Conservation (phyloP, 768 basidiomycete species). For the Candolleomyces eurysporus region DNA sequence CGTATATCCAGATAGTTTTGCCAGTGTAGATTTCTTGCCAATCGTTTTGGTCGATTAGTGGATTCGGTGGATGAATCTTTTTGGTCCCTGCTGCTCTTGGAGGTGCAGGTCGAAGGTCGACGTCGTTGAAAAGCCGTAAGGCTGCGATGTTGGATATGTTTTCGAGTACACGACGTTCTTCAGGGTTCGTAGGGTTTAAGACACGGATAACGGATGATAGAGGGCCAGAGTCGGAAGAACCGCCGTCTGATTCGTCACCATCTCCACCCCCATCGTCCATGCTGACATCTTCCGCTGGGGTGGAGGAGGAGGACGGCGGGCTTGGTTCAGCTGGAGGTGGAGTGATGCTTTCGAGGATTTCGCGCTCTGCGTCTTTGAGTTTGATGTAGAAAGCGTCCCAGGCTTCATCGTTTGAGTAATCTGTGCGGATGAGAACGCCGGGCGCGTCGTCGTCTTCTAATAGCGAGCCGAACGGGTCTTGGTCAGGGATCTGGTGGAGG, state of each 20-base stretch:
- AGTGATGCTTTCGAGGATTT: slow-evolving; percentile 36
- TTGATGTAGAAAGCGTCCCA: slow-evolving; percentile 56
- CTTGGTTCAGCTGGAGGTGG: slow-evolving; percentile 4
- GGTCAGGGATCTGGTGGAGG: slow-evolving; percentile 27
- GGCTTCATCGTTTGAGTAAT: slow-evolving; percentile 64
- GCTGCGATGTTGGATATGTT: slow-evolving; percentile 63
- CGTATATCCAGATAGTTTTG: slow-evolving; percentile 74
- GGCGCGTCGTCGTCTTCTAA: slow-evolving; percentile 45
- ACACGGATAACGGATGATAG: slow-evolving; percentile 46
- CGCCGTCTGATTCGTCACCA: slow-evolving; percentile 32
- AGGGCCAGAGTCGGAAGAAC: slow-evolving; percentile 23
- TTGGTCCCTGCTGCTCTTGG: slow-evolving; percentile 37
- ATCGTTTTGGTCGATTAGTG: slow-evolving; percentile 58
- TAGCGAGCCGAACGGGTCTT: slow-evolving; percentile 52
- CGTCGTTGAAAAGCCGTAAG: slow-evolving; percentile 70
- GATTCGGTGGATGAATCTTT: slow-evolving; percentile 46
- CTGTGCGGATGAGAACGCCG: slow-evolving; percentile 71
- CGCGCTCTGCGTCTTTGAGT: slow-evolving; percentile 56
- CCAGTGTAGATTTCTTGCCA: slow-evolving; percentile 77
- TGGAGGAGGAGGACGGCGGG: neutral
- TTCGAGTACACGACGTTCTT: slow-evolving; percentile 39
- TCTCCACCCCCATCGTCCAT: slow-evolving; percentile 12
- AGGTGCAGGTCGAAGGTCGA: slow-evolving; percentile 60
- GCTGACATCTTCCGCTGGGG: slow-evolving; percentile 15
- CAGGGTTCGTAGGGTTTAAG: slow-evolving; percentile 42